Evolutionary conservation across 345 rosid species (phyloP).

Genomic region (Lepidium didymum): DNA sequence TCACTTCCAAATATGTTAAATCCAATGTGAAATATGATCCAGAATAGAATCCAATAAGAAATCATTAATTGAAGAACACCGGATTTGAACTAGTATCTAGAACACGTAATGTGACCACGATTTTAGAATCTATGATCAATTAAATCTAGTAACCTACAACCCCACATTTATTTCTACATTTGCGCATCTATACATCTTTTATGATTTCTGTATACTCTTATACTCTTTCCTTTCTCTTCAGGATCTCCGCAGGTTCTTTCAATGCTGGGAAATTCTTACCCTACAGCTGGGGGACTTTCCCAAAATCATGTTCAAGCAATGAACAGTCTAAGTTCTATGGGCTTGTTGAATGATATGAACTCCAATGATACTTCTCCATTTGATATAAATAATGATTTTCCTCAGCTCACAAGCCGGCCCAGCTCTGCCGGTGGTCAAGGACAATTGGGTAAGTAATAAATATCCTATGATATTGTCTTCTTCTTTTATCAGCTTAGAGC

Average conservation of each 20-base stretch:
- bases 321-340: conserved; percentile 75
- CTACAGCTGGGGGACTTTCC: conserved; percentile 68
- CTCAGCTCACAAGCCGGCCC: conserved; percentile 86
- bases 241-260: conserved; percentile 87
- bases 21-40: neutral
- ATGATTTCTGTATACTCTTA: conserved; percentile 2
- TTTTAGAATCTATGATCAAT: neutral
- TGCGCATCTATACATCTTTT: neutral
- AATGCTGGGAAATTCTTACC: conserved; percentile 68
- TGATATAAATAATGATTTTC: conserved; percentile 90
- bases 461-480: neutral
- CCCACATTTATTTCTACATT: neutral
- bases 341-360: conserved; percentile 76
- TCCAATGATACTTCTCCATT: conserved; percentile 74
- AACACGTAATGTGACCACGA: neutral
- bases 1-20: neutral
- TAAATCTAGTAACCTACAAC: neutral
- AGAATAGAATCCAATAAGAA: neutral
- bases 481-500: conserved; percentile 8
- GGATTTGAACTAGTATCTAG: neutral
- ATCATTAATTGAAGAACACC: neutral
- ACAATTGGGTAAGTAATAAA: conserved; percentile 55
- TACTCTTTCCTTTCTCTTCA: conserved; percentile 35
- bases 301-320: conserved; percentile 78
- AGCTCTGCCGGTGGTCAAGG: conserved; percentile 95